Base-by-base conservation (phyloP, 225 moss, liverwort and hornwort genomes). In the Polytrichum commune region DNA sequence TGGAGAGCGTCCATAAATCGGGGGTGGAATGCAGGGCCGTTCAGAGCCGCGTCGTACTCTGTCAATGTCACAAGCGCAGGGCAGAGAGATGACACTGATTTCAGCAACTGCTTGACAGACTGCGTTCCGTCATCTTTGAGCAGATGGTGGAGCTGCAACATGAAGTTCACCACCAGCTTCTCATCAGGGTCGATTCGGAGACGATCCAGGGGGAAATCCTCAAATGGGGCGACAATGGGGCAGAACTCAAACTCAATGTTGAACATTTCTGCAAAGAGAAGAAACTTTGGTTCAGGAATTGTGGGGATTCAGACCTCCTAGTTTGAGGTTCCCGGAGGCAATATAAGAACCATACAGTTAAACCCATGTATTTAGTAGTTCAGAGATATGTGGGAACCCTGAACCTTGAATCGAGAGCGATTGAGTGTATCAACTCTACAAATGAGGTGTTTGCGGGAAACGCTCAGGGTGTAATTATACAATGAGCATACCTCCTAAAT, bases 1-100 rank as follows among this genome's bases (percentile, higher is more conserved):
- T 86, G 84, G 30, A 92, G 75, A 0, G 88, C 90, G 23, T 92
- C 88, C 33, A 90, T 82, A 56, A 92, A 86, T 16, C 82, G 86
- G 5, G 86, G 77, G 20, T 70, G 81, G 8, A 84, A 84, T 28
- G 81, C 86, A 8, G 77, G 67, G 3, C 81, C 80, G 23, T 88
- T 88, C 6, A 90, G 75, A n/a, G 79, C 78, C 23, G 85, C 83
- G 63, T 92, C 92, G 68, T 90, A 86, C 70, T 92, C 92, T 1
- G 86, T 90, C 29, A 92, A 63, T 2, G 90, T 82, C 1, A 92
- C 84, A 3, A 92, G 84, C 7, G 79, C 69, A 1, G 92, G 92
- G 35, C 70, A 46, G n/a, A 92, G 80, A 62, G 69, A 72, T 0
- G 75, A 64, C 19, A 90, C 84, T 7, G 81, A 75, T 65, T 79